Base-by-base conservation (phyloP, 345 rosid genomes). In the Alliaria petiolata region DNA sequence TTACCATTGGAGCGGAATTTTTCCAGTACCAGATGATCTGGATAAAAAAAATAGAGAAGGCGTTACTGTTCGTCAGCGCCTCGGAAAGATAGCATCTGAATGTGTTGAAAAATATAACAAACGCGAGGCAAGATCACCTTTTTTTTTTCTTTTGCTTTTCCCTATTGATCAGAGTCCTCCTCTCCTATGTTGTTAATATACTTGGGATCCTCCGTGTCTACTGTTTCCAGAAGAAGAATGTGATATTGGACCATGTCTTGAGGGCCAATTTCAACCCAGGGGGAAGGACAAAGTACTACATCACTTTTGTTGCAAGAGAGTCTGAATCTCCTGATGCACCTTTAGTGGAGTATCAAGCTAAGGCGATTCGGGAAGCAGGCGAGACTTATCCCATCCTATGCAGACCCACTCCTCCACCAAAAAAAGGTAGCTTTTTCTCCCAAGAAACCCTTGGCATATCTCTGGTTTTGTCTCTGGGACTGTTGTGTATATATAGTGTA, bases 251-350 rank as follows among this genome's bases (percentile, higher is more conserved):
- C 8, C 30, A 31, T 40, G 0, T 40, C 7, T n/a, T 57, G 65
- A 69, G 73, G 46, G 65, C 56, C 1, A 69, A 69, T 69, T 69
- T 15, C 39, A 26, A 45, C 8, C 57, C 74, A 7, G 65, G 74
- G 5, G 13, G 10, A 0, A 57, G 5, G 9, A 16, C 74, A 10
- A 69, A 36, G 74, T 69, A 22, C 46, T 69, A 58, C 56, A 46
- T 58, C 57, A 69, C 58, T 0, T 58, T 69, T 69, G 39, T 39
- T 35, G 74, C 74, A 4, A 69, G 10, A 44, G 72, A 58, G 9
- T 44, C n/a, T n/a, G n/a, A n/a, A n/a, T n/a, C 56, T 67, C 43
- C 45, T 25, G 16, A 44, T 44, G 66, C 26, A 8, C 56, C 74
- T 17, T 19, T 58, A 1, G n/a, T 58, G 12, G 66, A 69, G 14